A percentile compares a stretch with the other conserved stretches of the same genome.
Conservation (phyloP, 257 asterid species). For the Nicotiana tabacum region DNA sequence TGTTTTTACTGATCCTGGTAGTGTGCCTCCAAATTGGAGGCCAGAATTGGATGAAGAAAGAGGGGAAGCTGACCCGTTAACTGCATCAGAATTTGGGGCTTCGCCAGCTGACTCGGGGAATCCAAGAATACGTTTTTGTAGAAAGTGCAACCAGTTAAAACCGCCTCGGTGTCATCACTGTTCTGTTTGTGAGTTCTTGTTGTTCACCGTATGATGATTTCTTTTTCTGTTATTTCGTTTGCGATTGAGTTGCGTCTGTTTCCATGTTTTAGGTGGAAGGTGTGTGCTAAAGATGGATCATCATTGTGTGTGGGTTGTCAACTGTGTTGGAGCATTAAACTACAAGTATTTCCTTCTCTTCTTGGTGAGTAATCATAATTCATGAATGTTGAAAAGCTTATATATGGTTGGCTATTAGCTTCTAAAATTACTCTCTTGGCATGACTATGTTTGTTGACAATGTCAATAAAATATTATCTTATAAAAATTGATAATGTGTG, state of each 20-base stretch:
- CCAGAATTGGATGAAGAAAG: slow-evolving; percentile 82
- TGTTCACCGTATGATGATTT: neutral
- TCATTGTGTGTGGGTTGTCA: slow-evolving; percentile 99
- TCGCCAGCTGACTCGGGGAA: slow-evolving; percentile 43
- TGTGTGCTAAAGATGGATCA: slow-evolving; percentile 98
- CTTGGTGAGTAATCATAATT: slow-evolving; percentile 48
- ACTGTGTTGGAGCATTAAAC: slow-evolving; percentile 96
- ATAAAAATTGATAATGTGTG: too few species aligned
- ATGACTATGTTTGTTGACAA: too few species aligned
- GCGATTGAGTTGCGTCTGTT: slow-evolving; percentile 10
- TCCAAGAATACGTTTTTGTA: slow-evolving; percentile 64
- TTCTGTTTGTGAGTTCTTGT: slow-evolving; percentile 89
- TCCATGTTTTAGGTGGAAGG: slow-evolving; percentile 73
- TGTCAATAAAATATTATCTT: too few species aligned
- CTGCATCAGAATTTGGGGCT: slow-evolving; percentile 46
- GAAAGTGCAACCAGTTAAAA: slow-evolving; percentile 93
- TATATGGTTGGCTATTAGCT: neutral
- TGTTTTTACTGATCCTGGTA: slow-evolving; percentile 94
- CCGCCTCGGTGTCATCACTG: slow-evolving; percentile 99
- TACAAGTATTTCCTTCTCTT: slow-evolving; percentile 96
- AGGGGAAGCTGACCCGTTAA: slow-evolving; percentile 74
- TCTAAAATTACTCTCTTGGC: neutral
- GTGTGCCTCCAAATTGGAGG: slow-evolving; percentile 91
- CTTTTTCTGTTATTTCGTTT: neutral
- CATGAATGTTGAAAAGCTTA: neutral